These are phyloP conservation scores for Trichoderma reesei DNA, from an alignment of 495 filamentous ascomycete species.

Conservation along the genomic window DNA sequence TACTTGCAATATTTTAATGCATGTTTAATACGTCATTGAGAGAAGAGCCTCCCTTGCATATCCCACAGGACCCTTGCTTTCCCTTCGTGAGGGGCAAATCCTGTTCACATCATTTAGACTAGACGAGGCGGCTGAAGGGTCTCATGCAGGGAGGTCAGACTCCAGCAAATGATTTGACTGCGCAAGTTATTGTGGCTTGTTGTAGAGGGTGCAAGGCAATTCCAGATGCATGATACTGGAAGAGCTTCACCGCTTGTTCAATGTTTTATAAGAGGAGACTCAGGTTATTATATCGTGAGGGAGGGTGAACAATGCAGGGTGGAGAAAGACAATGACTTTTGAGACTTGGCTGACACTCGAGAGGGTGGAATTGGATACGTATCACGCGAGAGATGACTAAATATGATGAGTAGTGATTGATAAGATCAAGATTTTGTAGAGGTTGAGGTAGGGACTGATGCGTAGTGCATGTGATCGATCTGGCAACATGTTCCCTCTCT, in stretches of 20 bases:
- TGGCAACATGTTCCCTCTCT: too few relatives aligned
- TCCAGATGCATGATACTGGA: background rate
- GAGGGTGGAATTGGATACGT: too few relatives aligned
- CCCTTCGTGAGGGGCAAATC: background rate
- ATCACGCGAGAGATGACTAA: too few relatives aligned
- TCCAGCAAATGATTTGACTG: background rate
- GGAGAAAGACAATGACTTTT: background rate
- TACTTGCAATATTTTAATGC: background rate
- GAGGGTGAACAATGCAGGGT: background rate
- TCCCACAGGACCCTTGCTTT: background rate
- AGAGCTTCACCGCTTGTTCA: background rate
- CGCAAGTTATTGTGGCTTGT: background rate
- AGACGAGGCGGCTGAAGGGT: background rate
- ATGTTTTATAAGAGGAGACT: too few relatives aligned
- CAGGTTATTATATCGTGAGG: background rate
- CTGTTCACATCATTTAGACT: background rate
- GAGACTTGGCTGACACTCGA: background rate
- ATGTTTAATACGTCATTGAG: background rate
- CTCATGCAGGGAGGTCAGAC: background rate
- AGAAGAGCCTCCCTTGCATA: background rate
- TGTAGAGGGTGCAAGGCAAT: background rate
- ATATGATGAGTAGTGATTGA: too few relatives aligned
- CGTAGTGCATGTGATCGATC: too few relatives aligned
- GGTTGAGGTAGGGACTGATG: too few relatives aligned
- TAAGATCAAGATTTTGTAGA: too few relatives aligned